Evolutionary conservation across 2,329 filamentous ascomycete genomes (phyloP).

Genomic region (Pseudodiploospora longispora): DNA sequence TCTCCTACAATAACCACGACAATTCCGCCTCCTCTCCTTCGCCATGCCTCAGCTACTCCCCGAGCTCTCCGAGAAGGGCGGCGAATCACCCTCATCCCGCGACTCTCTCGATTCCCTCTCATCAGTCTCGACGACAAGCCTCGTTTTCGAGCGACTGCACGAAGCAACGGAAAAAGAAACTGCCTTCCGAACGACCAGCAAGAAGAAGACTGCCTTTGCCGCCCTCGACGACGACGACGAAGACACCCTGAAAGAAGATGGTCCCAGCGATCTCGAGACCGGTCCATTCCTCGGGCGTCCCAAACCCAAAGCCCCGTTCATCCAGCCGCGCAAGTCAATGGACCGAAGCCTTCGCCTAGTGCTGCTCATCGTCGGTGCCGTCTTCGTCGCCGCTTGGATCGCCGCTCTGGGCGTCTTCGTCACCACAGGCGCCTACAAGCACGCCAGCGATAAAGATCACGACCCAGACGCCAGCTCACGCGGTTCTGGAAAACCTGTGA

Average conservation of each 20-base stretch:
- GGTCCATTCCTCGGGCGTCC: slow-evolving; percentile 41
- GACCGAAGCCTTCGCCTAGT: slow-evolving; percentile 57
- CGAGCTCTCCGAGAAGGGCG: no score
- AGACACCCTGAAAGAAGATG: slow-evolving; percentile 23
- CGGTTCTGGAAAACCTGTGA: slow-evolving; percentile 64
- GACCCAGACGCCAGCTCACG: slow-evolving; percentile 58
- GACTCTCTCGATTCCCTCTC: slow-evolving; percentile 53
- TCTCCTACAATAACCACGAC: neutral
- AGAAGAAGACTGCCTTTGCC: slow-evolving; percentile 16
- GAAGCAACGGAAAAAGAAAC: slow-evolving; percentile 38
- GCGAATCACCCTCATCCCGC: slow-evolving; percentile 9
- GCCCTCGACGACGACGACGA: slow-evolving; percentile 28
- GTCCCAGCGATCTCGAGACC: slow-evolving; percentile 35
- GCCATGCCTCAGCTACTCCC: no score
- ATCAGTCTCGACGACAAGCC: slow-evolving; percentile 75
- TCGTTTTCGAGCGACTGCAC: slow-evolving; percentile 70
- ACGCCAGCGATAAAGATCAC: slow-evolving; percentile 54
- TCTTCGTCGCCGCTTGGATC: slow-evolving; percentile 61
- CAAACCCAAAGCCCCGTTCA: slow-evolving; percentile 17
- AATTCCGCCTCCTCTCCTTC: neutral
- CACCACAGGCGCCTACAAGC: slow-evolving; percentile 55
- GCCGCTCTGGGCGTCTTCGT: slow-evolving; percentile 61
- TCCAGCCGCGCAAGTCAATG: slow-evolving; percentile 42
- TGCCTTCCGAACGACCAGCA: slow-evolving; percentile 10
- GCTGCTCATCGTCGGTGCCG: slow-evolving; percentile 50